These are phyloP conservation scores for Aegilops tauschii DNA, from an alignment of 176 grass and related monocot species.

Conservation along the genomic window DNA sequence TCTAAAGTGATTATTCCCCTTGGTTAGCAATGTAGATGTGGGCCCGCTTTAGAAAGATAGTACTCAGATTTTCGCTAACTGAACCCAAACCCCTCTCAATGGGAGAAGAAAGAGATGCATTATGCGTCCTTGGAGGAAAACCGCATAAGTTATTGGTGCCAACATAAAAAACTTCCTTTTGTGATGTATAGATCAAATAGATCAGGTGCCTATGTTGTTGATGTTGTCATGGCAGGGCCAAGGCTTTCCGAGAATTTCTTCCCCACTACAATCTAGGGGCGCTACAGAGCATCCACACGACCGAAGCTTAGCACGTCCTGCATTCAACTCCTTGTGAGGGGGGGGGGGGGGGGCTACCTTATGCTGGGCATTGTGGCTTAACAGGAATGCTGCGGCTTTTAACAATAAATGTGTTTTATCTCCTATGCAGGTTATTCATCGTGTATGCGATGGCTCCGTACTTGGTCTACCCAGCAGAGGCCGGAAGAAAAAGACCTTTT, in stretches of 20 bases:
- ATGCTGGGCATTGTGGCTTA: no score
- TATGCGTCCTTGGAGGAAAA: not conserved
- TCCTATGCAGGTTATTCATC: no score
- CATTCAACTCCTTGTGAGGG: no score
- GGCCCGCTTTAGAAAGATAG: not conserved
- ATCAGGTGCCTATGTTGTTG: not conserved
- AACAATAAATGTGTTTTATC: no score
- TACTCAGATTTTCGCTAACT: not conserved
- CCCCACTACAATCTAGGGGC: not conserved
- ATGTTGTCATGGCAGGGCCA: not conserved
- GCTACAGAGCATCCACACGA: not conserved
- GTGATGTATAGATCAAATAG: not conserved
- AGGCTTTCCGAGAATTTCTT: not conserved
- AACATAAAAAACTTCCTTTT: not conserved
- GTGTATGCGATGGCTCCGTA: no score
- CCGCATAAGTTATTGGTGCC: not conserved
- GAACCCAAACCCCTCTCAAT: not conserved
- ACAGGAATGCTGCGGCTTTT: no score
- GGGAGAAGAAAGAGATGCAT: not conserved
- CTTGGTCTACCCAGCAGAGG: no score
- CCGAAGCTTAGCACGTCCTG: not conserved
- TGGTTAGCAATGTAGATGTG: not conserved
- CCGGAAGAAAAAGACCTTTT: no score
- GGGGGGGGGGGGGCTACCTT: no score
- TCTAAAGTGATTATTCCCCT: not conserved